Conservation (phyloP, 305 asterid genomes). For the Ajuga reptans region DNA sequence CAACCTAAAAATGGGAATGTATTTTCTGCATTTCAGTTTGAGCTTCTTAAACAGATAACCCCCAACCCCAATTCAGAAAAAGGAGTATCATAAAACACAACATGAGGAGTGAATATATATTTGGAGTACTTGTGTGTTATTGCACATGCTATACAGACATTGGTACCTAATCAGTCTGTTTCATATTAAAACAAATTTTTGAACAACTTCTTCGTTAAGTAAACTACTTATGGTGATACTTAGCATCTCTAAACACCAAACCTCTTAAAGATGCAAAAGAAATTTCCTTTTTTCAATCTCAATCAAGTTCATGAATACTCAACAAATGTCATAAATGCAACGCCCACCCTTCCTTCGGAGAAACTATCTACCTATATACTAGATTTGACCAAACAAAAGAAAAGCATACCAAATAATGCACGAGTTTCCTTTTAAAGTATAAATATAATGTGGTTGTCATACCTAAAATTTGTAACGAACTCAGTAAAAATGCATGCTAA, state of each 20-base stretch:
- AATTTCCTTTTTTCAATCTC: neutral
- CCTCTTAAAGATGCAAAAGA: neutral
- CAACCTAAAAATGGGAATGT: neutral
- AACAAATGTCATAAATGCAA: neutral
- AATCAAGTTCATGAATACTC: neutral
- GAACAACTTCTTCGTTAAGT: neutral
- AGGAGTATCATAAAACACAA: neutral
- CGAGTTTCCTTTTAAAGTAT: neutral
- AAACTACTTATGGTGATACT: neutral
- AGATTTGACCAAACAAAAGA: constrained; percentile 7
- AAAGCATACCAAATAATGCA: neutral
- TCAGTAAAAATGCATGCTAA: neutral
- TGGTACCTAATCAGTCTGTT: neutral
- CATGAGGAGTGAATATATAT: neutral
- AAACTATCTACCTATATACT: neutral
- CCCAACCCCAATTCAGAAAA: neutral
- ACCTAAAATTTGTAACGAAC: neutral
- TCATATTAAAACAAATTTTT: neutral
- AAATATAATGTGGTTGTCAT: neutral
- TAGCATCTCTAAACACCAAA: neutral
- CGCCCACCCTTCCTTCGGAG: too few species aligned
- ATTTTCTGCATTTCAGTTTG: neutral
- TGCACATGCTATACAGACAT: neutral
- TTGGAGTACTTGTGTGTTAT: neutral
- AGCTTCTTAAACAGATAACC: neutral